Percentiles rank a stretch among this genome's conserved stretches.
Conservation (phyloP, 2,329 filamentous ascomycete species). For the Colletotrichum sp. region DNA sequence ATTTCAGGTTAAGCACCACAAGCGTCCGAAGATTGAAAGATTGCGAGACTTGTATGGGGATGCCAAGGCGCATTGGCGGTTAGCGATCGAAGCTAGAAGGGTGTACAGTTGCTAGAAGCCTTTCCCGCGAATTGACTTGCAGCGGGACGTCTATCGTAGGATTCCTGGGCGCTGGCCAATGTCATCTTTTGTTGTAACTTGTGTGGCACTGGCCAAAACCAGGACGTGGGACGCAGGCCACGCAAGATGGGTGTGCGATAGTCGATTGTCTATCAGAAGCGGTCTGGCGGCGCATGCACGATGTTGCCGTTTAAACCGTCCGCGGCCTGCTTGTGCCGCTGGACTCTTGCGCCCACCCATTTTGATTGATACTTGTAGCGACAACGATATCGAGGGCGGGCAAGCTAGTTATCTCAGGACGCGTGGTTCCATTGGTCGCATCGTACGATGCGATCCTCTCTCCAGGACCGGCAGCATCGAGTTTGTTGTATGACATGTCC, state of each 20-base stretch:
- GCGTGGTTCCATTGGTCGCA: background rate
- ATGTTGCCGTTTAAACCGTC: background rate
- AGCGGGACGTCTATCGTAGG: background rate
- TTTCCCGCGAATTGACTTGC: background rate
- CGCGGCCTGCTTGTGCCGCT: background rate
- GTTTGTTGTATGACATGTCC: background rate
- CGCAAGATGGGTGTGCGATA: background rate
- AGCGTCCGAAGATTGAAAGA: background rate
- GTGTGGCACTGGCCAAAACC: background rate
- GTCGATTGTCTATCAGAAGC: background rate
- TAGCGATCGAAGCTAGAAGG: background rate
- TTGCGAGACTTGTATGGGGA: background rate
- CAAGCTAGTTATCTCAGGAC: background rate
- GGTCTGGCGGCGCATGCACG: background rate
- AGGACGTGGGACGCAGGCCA: background rate
- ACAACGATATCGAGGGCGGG: background rate
- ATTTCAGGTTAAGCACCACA: background rate
- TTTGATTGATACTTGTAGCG: background rate
- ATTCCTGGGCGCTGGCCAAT: background rate
- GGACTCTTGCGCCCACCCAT: background rate
- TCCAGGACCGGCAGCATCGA: background rate
- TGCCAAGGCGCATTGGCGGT: background rate
- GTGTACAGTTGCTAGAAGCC: conserved; percentile 7
- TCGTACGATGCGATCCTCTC: background rate
- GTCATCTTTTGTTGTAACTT: background rate